These are phyloP conservation scores for Betula pendula DNA, from an alignment of 306 rosid genomes.

Conservation along the genomic window DNA sequence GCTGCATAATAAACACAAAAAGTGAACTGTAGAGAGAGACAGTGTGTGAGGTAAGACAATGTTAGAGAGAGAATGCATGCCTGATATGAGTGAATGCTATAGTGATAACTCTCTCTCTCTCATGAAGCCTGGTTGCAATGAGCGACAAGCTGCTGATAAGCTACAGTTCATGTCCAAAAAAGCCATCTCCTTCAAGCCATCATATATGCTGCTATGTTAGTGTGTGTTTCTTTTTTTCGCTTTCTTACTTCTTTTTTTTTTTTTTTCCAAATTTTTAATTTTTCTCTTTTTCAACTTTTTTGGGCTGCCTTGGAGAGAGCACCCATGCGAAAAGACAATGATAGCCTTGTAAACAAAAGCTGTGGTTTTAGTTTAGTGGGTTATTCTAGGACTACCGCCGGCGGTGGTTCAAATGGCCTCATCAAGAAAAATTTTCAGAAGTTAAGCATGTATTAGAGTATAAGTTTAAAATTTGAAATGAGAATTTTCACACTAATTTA, in stretches of 20 bases:
- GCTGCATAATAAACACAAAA: constrained; percentile 24
- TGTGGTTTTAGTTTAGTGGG: neutral
- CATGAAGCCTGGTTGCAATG: constrained; percentile 11
- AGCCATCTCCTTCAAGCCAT: constrained; percentile 37
- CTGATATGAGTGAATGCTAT: constrained; percentile 12
- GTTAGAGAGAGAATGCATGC: constrained; percentile 4
- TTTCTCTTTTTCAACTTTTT: constrained; percentile 22
- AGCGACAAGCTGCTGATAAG: constrained; percentile 34
- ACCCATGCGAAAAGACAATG: neutral
- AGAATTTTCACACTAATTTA: too few relatives aligned
- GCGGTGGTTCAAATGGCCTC: too few relatives aligned
- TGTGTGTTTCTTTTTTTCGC: neutral
- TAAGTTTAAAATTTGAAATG: too few relatives aligned
- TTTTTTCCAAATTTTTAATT: neutral
- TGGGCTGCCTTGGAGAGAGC: neutral
- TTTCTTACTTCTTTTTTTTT: neutral
- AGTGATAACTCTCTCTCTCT: too few relatives aligned
- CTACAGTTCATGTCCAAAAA: constrained; percentile 41
- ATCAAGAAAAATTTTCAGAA: too few relatives aligned
- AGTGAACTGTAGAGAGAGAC: constrained; percentile 2
- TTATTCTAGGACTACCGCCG: constrained; percentile 10
- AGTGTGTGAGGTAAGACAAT: constrained; percentile 16
- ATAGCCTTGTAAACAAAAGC: neutral
- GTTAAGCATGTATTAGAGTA: too few relatives aligned
- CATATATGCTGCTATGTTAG: constrained; percentile 19